Conservation (phyloP, 176 grass and related monocot genomes). For the Chloris gayana region DNA sequence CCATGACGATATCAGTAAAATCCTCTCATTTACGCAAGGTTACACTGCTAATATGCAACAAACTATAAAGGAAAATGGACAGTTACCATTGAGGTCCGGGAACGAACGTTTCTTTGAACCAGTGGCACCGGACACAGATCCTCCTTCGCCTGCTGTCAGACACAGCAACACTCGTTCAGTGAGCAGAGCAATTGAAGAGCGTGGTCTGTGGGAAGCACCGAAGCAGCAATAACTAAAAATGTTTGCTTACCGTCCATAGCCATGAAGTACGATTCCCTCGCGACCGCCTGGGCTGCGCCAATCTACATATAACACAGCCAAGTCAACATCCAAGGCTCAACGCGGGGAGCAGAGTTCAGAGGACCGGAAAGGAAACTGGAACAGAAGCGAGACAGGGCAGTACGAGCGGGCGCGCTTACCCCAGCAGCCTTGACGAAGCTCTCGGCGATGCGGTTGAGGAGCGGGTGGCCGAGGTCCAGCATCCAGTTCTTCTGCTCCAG, state of each 20-base stretch:
- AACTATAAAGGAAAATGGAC: background rate
- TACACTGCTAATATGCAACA: background rate
- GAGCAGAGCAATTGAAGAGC: background rate
- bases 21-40: background rate
- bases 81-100: constrained; percentile 44
- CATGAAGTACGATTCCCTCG: constrained; percentile 77
- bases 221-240: background rate
- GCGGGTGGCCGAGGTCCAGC: constrained; percentile 81
- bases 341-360: background rate
- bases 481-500: constrained; percentile 54
- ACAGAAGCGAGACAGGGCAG: background rate
- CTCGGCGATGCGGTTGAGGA: constrained; percentile 79
- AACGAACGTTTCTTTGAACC: constrained; percentile 46
- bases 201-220: background rate
- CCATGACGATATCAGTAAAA: background rate
- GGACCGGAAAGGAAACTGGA: background rate
- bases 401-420: constrained; percentile 34
- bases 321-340: background rate
- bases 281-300: constrained; percentile 71
- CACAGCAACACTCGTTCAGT: background rate
- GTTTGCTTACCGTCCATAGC: constrained; percentile 52
- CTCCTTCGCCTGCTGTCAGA: constrained; percentile 25
- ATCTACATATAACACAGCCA: constrained; percentile 41
- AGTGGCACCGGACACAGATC: constrained; percentile 37
- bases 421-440: constrained; percentile 92